These are phyloP conservation scores for Diplotaxis tenuifolia DNA, from an alignment of 345 rosid species.

Conservation along the genomic window DNA sequence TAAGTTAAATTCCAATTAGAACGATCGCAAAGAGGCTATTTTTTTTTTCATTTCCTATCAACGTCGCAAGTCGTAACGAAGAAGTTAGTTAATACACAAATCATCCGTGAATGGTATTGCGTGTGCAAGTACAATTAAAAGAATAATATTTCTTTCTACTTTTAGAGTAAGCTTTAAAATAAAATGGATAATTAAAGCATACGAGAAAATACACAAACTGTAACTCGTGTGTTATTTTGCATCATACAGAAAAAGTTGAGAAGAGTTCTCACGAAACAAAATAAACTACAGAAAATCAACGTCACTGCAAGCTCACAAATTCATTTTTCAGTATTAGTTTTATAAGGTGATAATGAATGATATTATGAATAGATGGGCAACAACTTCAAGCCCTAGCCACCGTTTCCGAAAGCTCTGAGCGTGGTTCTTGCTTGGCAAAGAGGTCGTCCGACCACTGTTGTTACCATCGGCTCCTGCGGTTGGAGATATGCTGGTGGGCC, in stretches of 20 bases:
- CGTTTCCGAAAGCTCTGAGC: constrained; percentile 25
- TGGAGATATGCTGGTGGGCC: constrained; percentile 22
- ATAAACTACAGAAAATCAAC: not conserved
- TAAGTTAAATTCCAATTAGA: not conserved
- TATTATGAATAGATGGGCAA: not conserved
- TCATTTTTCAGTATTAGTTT: not conserved
- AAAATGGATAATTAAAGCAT: not conserved
- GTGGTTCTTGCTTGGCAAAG: constrained; percentile 19
- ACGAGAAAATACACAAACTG: not conserved
- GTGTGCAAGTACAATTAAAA: not conserved
- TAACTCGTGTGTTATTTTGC: constrained; percentile 16
- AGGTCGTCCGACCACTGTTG: constrained; percentile 3
- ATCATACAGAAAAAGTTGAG: constrained; percentile 5
- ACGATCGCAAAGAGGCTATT: not conserved
- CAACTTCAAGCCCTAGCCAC: constrained; percentile 18
- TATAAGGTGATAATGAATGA: not conserved
- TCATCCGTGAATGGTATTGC: not conserved
- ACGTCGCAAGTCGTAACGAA: too few species aligned
- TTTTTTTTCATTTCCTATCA: not conserved
- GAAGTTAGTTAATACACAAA: not conserved
- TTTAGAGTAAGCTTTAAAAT: not conserved
- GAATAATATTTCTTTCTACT: not conserved
- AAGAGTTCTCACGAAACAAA: constrained; percentile 17
- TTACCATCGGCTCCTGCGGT: constrained; percentile 20
- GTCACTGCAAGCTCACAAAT: not conserved